Base-by-base conservation (phyloP, 2,329 filamentous ascomycete genomes). In the Aspergillus fijiensis region DNA sequence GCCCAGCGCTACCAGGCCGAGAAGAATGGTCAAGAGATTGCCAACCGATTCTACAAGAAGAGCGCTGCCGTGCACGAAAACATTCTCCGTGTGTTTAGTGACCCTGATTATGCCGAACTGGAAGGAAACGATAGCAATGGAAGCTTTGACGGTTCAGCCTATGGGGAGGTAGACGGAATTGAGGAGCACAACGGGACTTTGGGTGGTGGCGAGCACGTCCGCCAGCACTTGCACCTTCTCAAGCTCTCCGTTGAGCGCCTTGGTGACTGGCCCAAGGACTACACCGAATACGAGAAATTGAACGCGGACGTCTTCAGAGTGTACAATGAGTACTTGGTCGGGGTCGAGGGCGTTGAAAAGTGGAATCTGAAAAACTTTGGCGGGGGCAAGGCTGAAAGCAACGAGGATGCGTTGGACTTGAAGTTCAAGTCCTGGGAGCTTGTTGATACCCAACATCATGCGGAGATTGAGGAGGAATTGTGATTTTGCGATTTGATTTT, bases 351-450 rank as follows among this genome's bases (percentile, higher is more conserved):
- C 1, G 76, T 80, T 0, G 80, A 82, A 71, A 81, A 79, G 70
- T 82, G 80, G 81, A 69, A 75, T 56, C 68, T 78, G 12, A 80
- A 81, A 68, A 71, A 66, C 0, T 82, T 77, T 65, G 80, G 80
- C 0, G 57, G 60, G 7, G 81, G 81, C 3, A 81, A 80, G 70
- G 81, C 81, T 1, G 77, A 81, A 69, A 72, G 70, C 16, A 67
- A 72, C 27, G 66, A 72, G n/a, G 74, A 76, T 58, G 68, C 60
- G 60, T 51, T 66, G 21, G 59, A 65, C 50, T 21, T 51, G 42
- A 48, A 61, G 7, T 60, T 65, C 7, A 55, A 49, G 27, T 45
- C 55, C n/a, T 66, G 64, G 64, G 42, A 55, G 53, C 50, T 65
- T 16, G 48, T 66, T 23, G 55, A 59, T 60, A 50, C 54, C 12